Percentiles rank a stretch among this genome's conserved stretches.
Evolutionary conservation across 306 rosid species (phyloP).

Genomic region (Prinsepia uniflora): DNA sequence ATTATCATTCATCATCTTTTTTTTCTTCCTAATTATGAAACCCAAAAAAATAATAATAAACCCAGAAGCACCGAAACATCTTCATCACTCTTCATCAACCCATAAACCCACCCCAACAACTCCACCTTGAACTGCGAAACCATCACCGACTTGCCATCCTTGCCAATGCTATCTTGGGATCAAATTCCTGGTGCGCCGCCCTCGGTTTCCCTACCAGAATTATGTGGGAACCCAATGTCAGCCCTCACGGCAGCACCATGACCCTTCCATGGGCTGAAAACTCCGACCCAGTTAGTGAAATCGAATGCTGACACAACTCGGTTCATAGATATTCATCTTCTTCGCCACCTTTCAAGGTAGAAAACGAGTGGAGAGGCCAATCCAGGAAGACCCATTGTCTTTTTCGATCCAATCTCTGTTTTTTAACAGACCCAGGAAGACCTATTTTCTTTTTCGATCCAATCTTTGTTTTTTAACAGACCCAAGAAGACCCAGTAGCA

Average conservation of each 20-base stretch:
- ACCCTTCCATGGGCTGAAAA: constrained; percentile 40
- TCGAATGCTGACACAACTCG: constrained; percentile 56
- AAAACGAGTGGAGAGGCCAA: not conserved
- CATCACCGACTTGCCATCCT: constrained; percentile 35
- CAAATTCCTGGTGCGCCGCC: constrained; percentile 32
- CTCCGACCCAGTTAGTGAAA: constrained; percentile 51
- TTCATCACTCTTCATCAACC: no score
- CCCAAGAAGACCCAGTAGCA: constrained; percentile 57
- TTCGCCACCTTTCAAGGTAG: constrained; percentile 21
- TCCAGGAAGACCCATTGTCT: not conserved
- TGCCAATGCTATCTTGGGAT: constrained; percentile 34
- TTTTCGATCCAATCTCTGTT: constrained; percentile 19
- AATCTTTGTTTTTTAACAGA: not conserved
- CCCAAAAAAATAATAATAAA: no score
- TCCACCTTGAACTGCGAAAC: constrained; percentile 74
- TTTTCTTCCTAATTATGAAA: no score
- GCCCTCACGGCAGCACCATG: constrained; percentile 79
- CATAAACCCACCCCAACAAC: constrained; percentile 85
- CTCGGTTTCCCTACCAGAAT: constrained; percentile 75
- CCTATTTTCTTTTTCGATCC: no score
- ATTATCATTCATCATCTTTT: no score
- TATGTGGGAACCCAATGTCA: constrained; percentile 77
- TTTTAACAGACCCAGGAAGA: no score
- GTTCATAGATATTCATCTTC: constrained; percentile 10
- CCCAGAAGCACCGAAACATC: no score